A percentile compares a stretch with the other conserved stretches of the same genome.
Evolutionary conservation across 2,329 filamentous ascomycete species (phyloP).

Genomic region (Trichoderma oligosporum): DNA sequence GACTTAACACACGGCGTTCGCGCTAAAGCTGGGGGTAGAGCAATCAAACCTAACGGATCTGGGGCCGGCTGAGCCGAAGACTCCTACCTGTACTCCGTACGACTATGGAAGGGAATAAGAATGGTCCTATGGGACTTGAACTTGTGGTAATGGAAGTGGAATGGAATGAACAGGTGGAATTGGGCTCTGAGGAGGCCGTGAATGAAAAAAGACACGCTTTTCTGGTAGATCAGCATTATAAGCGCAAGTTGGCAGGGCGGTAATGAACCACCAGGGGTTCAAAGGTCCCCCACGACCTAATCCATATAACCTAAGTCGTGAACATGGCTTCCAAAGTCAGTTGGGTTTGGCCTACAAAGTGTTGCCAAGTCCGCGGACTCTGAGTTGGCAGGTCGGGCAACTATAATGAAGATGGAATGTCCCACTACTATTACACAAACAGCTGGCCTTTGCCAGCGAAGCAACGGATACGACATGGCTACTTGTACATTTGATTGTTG

Average conservation of each 20-base stretch:
- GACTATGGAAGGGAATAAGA: not conserved
- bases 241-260: constrained; percentile 11
- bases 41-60: constrained; percentile 13
- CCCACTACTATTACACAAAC: not conserved
- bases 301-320: not conserved
- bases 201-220: no score
- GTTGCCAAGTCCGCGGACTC: no score
- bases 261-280: not conserved
- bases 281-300: not conserved
- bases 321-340: not conserved
- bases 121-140: constrained; percentile 5
- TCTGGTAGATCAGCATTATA: constrained; percentile 10
- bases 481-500: not conserved
- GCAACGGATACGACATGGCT: constrained; percentile 1
- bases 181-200: not conserved
- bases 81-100: not conserved
- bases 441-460: constrained; percentile 19
- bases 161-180: constrained; percentile 2
- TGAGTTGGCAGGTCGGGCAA: constrained; percentile 18
- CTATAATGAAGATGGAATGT: constrained; percentile 2
- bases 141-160: not conserved
- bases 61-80: constrained; percentile 6
- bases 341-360: not conserved
- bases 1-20: constrained; percentile 15
- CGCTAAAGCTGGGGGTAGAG: constrained; percentile 14